Percentiles rank a stretch among this genome's conserved stretches.
Conservation (phyloP, 257 asterid genomes). For the Gentiana dahurica region DNA sequence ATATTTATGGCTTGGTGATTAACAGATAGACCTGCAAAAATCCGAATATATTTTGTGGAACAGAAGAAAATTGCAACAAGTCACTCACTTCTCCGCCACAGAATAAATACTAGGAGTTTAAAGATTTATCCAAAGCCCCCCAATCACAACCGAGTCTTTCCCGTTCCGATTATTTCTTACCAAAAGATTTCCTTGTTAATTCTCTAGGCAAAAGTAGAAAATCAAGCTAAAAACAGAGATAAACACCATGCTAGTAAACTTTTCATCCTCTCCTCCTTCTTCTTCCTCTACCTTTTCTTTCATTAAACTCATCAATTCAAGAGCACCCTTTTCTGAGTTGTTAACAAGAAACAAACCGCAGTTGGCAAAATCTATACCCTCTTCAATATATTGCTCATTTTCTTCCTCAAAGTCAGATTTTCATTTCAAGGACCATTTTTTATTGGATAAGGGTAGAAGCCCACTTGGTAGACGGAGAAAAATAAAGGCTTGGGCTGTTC, state of each 20-base stretch:
- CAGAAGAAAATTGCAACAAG: conserved; percentile 17
- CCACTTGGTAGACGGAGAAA: conserved; percentile 24
- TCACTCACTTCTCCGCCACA: conserved; percentile 58
- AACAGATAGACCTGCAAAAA: no score
- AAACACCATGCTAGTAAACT: conserved; percentile 48
- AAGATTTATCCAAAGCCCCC: conserved; percentile 31
- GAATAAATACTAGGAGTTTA: conserved; percentile 7
- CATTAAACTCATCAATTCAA: conserved; percentile 32
- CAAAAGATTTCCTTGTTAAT: conserved; percentile 10
- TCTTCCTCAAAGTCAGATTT: conserved; percentile 21
- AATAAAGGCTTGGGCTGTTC: conserved; percentile 36
- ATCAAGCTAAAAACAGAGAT: background rate
- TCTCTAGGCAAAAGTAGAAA: conserved; percentile 11
- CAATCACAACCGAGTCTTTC: conserved; percentile 11
- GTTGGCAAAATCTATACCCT: conserved; percentile 14
- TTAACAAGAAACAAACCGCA: conserved; percentile 25
- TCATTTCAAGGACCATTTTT: conserved; percentile 29
- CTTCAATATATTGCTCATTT: conserved; percentile 13
- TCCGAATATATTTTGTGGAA: no score
- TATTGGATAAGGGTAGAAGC: conserved; percentile 14
- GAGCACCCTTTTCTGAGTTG: conserved; percentile 32
- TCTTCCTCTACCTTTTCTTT: conserved; percentile 35
- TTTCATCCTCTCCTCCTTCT: conserved; percentile 37
- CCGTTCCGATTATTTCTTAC: conserved; percentile 12
- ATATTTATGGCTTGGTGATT: no score